Conservation (phyloP, 441 rosid species). For the Biscutella laevigata region DNA sequence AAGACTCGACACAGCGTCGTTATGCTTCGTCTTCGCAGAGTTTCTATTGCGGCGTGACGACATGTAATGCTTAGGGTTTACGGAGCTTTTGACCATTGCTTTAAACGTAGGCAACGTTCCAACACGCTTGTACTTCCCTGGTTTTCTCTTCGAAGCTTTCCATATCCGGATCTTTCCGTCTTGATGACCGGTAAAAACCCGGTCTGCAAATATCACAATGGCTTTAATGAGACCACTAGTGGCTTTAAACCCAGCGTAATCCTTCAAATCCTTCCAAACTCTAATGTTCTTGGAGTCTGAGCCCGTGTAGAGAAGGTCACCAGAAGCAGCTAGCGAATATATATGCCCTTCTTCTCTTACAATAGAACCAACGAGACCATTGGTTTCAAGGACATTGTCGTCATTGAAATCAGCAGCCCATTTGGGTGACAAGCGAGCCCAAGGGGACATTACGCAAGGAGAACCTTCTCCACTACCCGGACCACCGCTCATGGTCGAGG, state of each 20-base stretch:
- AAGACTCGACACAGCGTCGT: constrained; percentile 52
- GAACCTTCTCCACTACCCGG: constrained; percentile 48
- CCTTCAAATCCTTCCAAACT: constrained; percentile 52
- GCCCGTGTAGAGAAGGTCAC: constrained; percentile 54
- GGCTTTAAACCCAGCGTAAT: constrained; percentile 52
- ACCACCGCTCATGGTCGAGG: constrained; percentile 43
- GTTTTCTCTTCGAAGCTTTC: constrained; percentile 31
- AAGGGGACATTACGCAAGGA: constrained; percentile 33
- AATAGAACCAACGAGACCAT: constrained; percentile 45
- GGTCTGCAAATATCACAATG: constrained; percentile 33
- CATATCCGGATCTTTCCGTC: constrained; percentile 61
- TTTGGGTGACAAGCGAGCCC: constrained; percentile 30
- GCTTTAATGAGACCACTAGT: constrained; percentile 54
- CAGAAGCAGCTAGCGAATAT: constrained; percentile 44
- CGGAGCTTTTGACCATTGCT: constrained; percentile 34
- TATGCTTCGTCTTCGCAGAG: constrained; percentile 39
- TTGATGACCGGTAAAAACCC: constrained; percentile 54
- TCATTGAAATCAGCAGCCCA: constrained; percentile 39
- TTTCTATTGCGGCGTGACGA: constrained; percentile 32
- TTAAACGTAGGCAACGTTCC: constrained; percentile 44
- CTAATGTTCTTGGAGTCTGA: constrained; percentile 59
- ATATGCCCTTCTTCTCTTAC: constrained; percentile 55
- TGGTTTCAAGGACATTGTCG: constrained; percentile 22
- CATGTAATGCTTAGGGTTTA: constrained; percentile 47
- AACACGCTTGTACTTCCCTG: constrained; percentile 30